A percentile compares a stretch with the other conserved stretches of the same genome.
Evolutionary conservation across 345 rosid species (phyloP).

Genomic region (Eucalyptus sp.): DNA sequence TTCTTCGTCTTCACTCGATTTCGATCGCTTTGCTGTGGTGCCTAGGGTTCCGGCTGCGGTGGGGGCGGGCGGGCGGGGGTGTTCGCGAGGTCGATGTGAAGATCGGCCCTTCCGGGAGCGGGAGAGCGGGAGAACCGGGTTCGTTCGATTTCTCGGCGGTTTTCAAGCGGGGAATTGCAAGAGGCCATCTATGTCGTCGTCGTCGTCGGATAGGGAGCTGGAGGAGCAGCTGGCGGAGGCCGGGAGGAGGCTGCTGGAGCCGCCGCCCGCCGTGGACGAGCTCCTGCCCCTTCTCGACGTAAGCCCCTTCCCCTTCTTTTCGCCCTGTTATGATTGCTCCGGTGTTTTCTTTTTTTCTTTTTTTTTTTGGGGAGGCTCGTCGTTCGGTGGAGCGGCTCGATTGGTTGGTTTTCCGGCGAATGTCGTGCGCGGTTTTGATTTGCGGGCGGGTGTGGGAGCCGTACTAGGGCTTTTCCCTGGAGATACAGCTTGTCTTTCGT

Average conservation of each 20-base stretch:
- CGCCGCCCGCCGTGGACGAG: conserved; percentile 51
- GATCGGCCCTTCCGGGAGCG: neutral
- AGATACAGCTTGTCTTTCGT: neutral
- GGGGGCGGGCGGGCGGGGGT: neutral
- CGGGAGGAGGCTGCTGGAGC: conserved; percentile 50
- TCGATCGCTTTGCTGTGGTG: neutral
- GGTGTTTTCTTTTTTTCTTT: fast-evolving
- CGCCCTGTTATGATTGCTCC: neutral
- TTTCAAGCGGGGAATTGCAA: neutral
- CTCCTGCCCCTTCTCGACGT: conserved; percentile 87
- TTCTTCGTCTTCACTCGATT: neutral
- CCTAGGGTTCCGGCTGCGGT: neutral
- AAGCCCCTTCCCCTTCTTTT: conserved; percentile 8
- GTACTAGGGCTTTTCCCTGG: neutral
- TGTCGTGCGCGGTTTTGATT: neutral
- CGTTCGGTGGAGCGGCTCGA: neutral
- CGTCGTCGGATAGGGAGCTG: conserved; percentile 47
- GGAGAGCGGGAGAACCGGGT: neutral
- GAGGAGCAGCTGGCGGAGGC: conserved; percentile 67
- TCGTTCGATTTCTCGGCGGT: neutral
- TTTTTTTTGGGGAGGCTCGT: neutral
- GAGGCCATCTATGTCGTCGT: neutral
- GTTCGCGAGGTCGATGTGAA: neutral
- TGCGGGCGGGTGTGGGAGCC: neutral
- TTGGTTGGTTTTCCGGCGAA: neutral